Conservation (phyloP, 352 stramenopile genomes). For the Phytophthora pseudosyringae region DNA sequence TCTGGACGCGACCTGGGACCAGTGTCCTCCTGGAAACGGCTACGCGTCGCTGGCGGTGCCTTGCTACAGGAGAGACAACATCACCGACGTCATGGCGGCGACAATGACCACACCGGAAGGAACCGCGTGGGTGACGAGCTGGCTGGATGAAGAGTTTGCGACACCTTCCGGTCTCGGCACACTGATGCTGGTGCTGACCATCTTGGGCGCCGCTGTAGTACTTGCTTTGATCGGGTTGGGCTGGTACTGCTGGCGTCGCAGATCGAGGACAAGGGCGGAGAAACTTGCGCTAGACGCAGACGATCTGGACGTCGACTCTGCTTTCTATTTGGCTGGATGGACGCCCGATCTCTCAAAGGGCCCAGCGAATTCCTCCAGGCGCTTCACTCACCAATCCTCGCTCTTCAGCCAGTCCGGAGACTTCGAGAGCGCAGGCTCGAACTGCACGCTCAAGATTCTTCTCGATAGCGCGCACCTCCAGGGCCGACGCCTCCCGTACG, state of each 20-base stretch:
- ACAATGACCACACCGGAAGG: slow-evolving; percentile 11
- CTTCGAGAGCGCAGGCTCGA: slow-evolving; percentile 31
- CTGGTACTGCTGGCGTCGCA: slow-evolving; percentile 26
- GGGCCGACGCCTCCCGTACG: slow-evolving; percentile 29
- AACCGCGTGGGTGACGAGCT: slow-evolving; percentile 26
- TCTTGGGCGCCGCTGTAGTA: slow-evolving; percentile 18
- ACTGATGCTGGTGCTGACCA: slow-evolving; percentile 26
- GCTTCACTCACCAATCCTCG: slow-evolving; percentile 19
- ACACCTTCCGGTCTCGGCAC: slow-evolving; percentile 10
- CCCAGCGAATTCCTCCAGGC: not conserved
- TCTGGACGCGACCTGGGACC: slow-evolving; percentile 14
- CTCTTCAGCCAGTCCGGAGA: slow-evolving; percentile 9
- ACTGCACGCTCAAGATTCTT: slow-evolving; percentile 33
- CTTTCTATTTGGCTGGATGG: not conserved
- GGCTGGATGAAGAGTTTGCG: slow-evolving; percentile 26
- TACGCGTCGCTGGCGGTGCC: slow-evolving; percentile 30
- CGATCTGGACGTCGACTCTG: not conserved
- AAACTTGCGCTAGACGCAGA: not conserved
- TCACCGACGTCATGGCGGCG: slow-evolving; percentile 7
- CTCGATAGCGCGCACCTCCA: slow-evolving; percentile 19
- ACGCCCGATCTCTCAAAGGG: no score
- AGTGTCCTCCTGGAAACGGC: slow-evolving; percentile 22
- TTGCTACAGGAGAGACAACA: slow-evolving; percentile 17
- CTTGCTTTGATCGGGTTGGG: slow-evolving; percentile 8
- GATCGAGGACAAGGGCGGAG: not conserved